Base-by-base conservation (phyloP, 805 yeast species). In the Spathaspora sp. region DNA sequence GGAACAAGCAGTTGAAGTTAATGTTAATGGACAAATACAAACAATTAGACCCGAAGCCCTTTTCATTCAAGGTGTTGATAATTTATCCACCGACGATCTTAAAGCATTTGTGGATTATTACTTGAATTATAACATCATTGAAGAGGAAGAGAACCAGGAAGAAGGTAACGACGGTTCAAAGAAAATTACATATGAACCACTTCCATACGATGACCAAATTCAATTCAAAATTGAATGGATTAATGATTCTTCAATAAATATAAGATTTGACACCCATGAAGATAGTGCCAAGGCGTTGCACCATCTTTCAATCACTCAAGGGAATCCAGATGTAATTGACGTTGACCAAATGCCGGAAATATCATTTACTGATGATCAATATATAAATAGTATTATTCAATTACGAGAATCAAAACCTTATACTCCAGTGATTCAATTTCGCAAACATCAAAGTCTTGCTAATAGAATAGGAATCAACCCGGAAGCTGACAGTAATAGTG, bases 221-320 rank as follows among this genome's bases (percentile, higher is more conserved):
- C 69, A 65, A 57, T 81, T 75, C 61, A 66, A 69, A 28, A 64
- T 85, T 26, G 82, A 85, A 59, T 86, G 92, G 92, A 75, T 86
- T 40, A 81, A 86, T 60, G 92, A 86, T 62, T 60, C 79, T 17
- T 70, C 81, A 2, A 74, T 85, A 38, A 82, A 81, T 55, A 60
- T 83, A n/a, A 79, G 75, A 5, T 85, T 83, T 61, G 70, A 72
- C 44, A 69, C 74, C 44, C 71, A 72, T 50, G 75, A 70, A 35
- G 73, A 68, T 11, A 72, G 80, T 2, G 59, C 58, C 16, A 62
- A 64, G 40, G 78, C 76, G 2, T 67, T 80, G 46, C 62, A 59
- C 0, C 57, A 60, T 4, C 50, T 79, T 29, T 67, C 77, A 2
- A 65, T 63, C 5, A 54, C 57, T 16, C 38, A 57, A 7, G 52